Base-by-base conservation (phyloP, 2,329 filamentous ascomycete genomes). In the Neobulgaria alba region DNA sequence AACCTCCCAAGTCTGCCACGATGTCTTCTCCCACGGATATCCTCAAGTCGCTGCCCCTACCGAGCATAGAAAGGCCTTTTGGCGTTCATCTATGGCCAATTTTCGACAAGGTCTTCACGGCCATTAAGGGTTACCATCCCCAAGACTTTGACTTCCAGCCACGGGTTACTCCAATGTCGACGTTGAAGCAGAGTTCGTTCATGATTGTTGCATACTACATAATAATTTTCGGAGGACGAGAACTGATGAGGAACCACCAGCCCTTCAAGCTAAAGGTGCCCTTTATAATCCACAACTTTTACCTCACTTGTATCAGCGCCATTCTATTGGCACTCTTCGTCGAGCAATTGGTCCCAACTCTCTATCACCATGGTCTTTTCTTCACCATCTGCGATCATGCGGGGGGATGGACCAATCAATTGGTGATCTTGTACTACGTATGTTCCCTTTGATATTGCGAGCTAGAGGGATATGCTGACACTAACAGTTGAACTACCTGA, bases 351-450 rank as follows among this genome's bases (percentile, higher is more conserved):
- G 33, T 57, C 29, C 54, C 54, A 31, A 51, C 47, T 12, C 38
- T 57, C 17, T 49, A 38, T 36, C 77, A 82, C 53, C 68, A 82
- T 52, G 90, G 90, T 40, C 67, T 95, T 54, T 95, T 95, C 71
- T 81, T 83, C 59, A 73, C 85, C 54, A 93, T 96, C 58, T 96
- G 89, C 67, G 64, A 82, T 54, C 66, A 80, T 2, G 14, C 20
- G 5, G 88, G 89, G 55, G 89, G 89, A 53, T 95, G 89, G 88
- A 95, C 90, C n/a, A 81, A 90, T 64, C 85, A 83, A 55, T 68
- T 96, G 55, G 86, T 95, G 49, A 80, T 92, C 51, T 72, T 96
- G 50, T 96, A 96, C 77, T 96, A 95, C 65, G 89, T 95, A 35
- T 10, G 38, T 20, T 9, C 7, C 12, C 18, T 7, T 10, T 33